Base-by-base conservation (phyloP, 768 basidiomycete species). In the Strobilomyces dryophilus region DNA sequence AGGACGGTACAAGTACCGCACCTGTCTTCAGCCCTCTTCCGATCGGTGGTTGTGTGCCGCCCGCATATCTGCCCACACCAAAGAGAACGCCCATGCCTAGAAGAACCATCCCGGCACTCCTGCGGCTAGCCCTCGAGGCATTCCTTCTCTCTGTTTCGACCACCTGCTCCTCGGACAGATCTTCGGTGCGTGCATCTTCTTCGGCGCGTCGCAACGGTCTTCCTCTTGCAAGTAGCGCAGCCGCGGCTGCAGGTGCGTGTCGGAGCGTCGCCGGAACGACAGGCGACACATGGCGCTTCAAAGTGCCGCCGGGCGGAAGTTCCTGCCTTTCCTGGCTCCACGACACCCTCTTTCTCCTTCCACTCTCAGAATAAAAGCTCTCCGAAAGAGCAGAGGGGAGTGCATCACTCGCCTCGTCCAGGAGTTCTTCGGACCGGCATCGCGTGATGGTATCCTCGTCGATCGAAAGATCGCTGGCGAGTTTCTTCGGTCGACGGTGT, bases 81-180 rank as follows among this genome's bases (percentile, higher is more conserved):
- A 91, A 85, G 54, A 97, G 71, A 11, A 84, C 76, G 74, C 89
- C 92, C 11, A 81, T 75, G 35, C 89, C 81, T 56, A 97, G 74
- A 60, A 97, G 90, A 18, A 95, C 81, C 74, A 95, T 85, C 2
- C 83, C 83, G 6, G 87, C 85, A 29, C 86, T 81, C 55, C 82
- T 79, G 55, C 83, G 79, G 60, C 83, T 86, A 8, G 83, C 82
- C 55, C 84, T 76, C n/a, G 85, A 86, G 53, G 73, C 69, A 34
- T 76, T 72, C 52, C 68, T 62, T 29, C 57, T 59, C 47, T 49
- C 61, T 2, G 52, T 34, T 12, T 61, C 65, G 47, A 46, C 71
- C 59, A 31, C 59, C 14, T 60, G 64, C 20, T 60, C 67, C 14
- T 59, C 65, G 15, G 32, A 1, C 5, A 47, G 21, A 37, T 65